These are phyloP conservation scores for Chlorella sp. DNA, from an alignment of 139 green algal genomes.

Conservation along the genomic window DNA sequence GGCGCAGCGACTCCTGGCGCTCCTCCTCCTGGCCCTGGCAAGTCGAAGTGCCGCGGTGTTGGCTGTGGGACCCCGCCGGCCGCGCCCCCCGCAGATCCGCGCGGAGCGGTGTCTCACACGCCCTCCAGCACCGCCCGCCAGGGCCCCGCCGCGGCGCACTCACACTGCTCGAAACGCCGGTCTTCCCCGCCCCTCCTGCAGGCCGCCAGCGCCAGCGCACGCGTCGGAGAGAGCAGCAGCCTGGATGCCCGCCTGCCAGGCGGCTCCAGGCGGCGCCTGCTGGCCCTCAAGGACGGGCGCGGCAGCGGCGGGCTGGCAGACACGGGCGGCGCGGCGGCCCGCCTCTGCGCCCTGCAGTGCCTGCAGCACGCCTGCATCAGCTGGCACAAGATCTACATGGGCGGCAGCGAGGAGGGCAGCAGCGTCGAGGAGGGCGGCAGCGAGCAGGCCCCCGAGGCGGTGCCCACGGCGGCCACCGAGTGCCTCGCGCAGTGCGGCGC, in stretches of 20 bases:
- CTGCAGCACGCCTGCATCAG: constrained; percentile 30
- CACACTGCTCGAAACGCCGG: not conserved
- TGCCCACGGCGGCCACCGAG: not conserved
- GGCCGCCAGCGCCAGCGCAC: not conserved
- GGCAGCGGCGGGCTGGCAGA: not conserved
- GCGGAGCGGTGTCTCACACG: too few species aligned
- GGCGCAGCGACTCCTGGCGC: too few species aligned
- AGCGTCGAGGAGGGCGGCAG: not conserved
- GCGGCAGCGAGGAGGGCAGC: not conserved
- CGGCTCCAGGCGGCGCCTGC: not conserved
- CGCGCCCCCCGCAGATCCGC: too few species aligned
- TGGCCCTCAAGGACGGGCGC: not conserved
- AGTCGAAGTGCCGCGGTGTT: too few species aligned
- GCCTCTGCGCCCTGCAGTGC: not conserved
- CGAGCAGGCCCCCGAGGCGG: not conserved
- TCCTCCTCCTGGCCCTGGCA: too few species aligned
- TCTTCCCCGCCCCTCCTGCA: not conserved
- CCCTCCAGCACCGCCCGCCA: too few species aligned
- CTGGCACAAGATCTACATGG: constrained; percentile 36
- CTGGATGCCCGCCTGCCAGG: not conserved
- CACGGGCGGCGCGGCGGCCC: not conserved
- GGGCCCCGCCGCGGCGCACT: too few species aligned
- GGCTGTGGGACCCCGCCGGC: too few species aligned
- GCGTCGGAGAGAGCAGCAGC: not conserved
- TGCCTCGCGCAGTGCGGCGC: constrained; percentile 21